Base-by-base conservation (phyloP, 306 rosid genomes). In the Quercus alba region DNA sequence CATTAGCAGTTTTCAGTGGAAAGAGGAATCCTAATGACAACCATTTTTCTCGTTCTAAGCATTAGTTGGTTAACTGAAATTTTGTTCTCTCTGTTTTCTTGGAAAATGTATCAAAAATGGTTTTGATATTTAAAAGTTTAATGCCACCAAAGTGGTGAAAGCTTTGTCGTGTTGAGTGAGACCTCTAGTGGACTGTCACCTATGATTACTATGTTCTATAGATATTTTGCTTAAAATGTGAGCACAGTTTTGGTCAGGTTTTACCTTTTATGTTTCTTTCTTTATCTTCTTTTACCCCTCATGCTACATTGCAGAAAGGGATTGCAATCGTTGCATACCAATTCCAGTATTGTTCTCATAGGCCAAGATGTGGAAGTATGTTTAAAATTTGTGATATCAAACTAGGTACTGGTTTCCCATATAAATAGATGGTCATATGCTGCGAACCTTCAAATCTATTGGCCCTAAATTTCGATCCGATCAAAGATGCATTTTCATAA, bases 21-120 rank as follows among this genome's bases (percentile, higher is more conserved):
- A 91, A 63, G 88, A 91, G 99, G 82, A 93, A 96, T 87, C 99
- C 97, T 19, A 95, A 95, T 17, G 99, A 93, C 85, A 93, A 91
- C 77, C 98, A 91, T 79, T 93, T 70, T 88, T 83, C 97, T 41
- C 91, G 93, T 75, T 70, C 97, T 3, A 90, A 77, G 88, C 92
- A 49, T 17, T 88, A 76, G 67, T 6, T 38, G 51, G 18, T 51
- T 55, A 14, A 30, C 5, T 71, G 9, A 14, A 71, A 70, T 3
- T 33, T 59, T 31, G n/a, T 9, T 26, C 6, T 25, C 23, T 11
- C 5, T 56, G 5, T 5, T 18, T 25, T 30, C 51, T 73, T n/a
- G 25, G 18, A 28, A 44, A 11, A 14, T 18, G 3, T 78, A 23
- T 77, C 3, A 0, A 26, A 23, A 15, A 7, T 51, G 33, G 61